Evolutionary conservation across 2,329 filamentous ascomycete genomes (phyloP).

Genomic region (Pseudogymnoascus verrucosus): DNA sequence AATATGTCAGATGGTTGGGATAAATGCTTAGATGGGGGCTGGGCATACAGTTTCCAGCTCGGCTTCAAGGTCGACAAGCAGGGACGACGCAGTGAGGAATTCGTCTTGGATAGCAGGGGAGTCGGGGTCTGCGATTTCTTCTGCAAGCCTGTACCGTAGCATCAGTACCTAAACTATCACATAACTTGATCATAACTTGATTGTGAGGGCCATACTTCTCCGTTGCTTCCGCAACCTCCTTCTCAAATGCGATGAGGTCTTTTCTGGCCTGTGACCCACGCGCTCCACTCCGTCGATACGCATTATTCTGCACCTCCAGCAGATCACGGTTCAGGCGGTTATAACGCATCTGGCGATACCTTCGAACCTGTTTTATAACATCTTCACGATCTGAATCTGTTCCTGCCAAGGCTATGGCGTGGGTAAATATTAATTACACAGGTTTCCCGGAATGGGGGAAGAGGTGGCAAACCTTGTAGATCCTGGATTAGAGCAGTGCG

Average conservation of each 20-base stretch:
- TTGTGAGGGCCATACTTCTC: slow-evolving; percentile 21
- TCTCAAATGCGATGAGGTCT: slow-evolving; percentile 60
- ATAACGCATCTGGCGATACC: slow-evolving; percentile 54
- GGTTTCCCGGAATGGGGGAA: neutral
- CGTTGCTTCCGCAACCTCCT: slow-evolving; percentile 48
- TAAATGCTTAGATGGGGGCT: neutral
- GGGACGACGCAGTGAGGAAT: neutral
- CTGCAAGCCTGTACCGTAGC: neutral
- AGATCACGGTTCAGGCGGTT: slow-evolving; percentile 54
- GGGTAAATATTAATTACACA: neutral
- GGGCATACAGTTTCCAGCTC: neutral
- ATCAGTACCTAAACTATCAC: neutral
- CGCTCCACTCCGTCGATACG: slow-evolving; percentile 64
- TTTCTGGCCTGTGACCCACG: slow-evolving; percentile 71
- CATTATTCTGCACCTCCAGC: slow-evolving; percentile 65
- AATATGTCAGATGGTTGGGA: neutral
- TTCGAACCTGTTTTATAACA: slow-evolving; percentile 48
- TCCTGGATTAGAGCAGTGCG: slow-evolving; percentile 12
- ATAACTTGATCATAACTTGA: neutral
- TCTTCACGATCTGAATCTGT: slow-evolving; percentile 50
- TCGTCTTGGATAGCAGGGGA: neutral
- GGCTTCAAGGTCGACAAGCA: slow-evolving; percentile 27
- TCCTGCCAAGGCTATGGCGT: slow-evolving; percentile 43
- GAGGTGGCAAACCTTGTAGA: neutral
- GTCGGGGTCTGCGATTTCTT: slow-evolving; percentile 10